Base-by-base conservation (phyloP, 2,329 filamentous ascomycete species). In the Colletotrichum sp. region DNA sequence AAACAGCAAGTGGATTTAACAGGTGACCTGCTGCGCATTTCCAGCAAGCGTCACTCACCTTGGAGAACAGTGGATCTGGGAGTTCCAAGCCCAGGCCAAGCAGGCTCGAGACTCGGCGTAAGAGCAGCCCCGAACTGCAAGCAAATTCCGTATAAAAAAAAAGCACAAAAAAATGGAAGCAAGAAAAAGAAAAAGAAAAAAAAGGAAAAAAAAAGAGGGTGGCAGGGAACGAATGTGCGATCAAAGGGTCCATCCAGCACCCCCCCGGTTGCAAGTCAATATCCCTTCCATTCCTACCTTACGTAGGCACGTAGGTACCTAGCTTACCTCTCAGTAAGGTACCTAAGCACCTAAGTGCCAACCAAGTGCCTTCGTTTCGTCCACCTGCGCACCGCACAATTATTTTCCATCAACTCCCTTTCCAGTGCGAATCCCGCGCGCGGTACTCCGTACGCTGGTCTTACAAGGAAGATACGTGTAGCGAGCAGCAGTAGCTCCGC, bases 401-500 rank as follows among this genome's bases (percentile, higher is more conserved):
- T 8, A 8, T 21, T 21, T 65, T 47, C n/a, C 13, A 9, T 18
- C 34, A 18, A 57, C 4, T 59, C 38, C n/a, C 24, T 64, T 34
- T 47, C 9, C 11, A 51, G 43, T 51, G n/a, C 43, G 43, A 6
- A n/a, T 47, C 12, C 43, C 43, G 43, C 67, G 69, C 64, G 54
- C 55, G 64, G 27, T 59, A 54, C 38, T 15, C 63, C 55, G 29
- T 59, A 61, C 38, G 18, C 63, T 62, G 29, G 24, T 62, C 24
- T 54, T 47, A 24, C 65, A 67, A 63, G 69, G 47, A 59, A 68
- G 64, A 47, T 61, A 66, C 64, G 69, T 61, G 61, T 61, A 54
- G 54, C 61, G 27, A 55, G 71, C 67, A 55, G 67, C 43, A 70
- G 67, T 73, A 66, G 67, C 67, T 66, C 61, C n/a, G 61, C 31